Base-by-base conservation (phyloP, 306 rosid species). In the Prunus mongolica region DNA sequence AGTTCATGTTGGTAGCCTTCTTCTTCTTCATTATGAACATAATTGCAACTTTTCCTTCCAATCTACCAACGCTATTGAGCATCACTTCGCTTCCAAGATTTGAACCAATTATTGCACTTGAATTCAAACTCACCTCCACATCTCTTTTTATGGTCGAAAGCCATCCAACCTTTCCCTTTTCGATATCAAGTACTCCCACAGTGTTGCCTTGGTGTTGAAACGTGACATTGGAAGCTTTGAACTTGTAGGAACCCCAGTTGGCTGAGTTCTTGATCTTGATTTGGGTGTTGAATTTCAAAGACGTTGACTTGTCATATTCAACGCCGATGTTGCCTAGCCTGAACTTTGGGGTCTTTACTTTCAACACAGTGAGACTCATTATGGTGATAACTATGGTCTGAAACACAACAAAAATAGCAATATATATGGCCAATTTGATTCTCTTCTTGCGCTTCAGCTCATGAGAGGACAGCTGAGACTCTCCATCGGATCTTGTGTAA, bases 321-420 rank as follows among this genome's bases (percentile, higher is more conserved):
- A 78, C 0, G 2, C 10, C 1, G 72, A 78, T 28, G 4, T 1
- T 12, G 6, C 49, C 71, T 24, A 76, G 16, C 50, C 73, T 73
- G 6, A 82, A 11, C 72, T 62, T 78, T 3, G 85, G 85, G 2
- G 80, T 65, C 69, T 67, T 82, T 2, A 60, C 82, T 60, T 63
- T 41, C 85, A 73, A 49, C 2, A 82, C 73, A 1, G 55, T 45
- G 4, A 74, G 76, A 2, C 79, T 32, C 19, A 68, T 19, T 0
- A 19, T 73, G 2, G 45, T 41, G 19, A 68, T 68, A 0, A 78
- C 73, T 25, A 78, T 41, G 30, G 52, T 55, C 61, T 78, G 82
- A 41, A 77, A 49, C 14, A 82, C 66, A 41, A 45, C 20, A 66
- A 77, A 82, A 47, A 73, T 58, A 57, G 25, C 66, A 34, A 76